A percentile compares a stretch with the other conserved stretches of the same genome.
Evolutionary conservation across 2,329 filamentous ascomycete genomes (phyloP).

Genomic region (Polychaeton citri): DNA sequence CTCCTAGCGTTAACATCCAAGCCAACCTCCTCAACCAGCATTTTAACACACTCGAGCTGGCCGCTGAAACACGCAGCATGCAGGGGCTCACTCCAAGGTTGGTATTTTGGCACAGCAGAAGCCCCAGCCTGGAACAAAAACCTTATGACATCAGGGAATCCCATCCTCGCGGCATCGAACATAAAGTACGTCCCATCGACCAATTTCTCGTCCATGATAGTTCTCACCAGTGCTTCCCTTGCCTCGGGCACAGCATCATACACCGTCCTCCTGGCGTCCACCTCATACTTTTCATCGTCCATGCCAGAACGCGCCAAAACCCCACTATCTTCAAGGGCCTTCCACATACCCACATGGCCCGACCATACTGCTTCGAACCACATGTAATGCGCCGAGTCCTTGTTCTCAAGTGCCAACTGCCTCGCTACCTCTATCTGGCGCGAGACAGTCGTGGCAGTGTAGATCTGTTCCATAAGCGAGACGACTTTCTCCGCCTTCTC

Average conservation of each 20-base stretch:
- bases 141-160: slow-evolving; percentile 2
- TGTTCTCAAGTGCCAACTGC: slow-evolving; percentile 2
- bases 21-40: slow-evolving; percentile 1
- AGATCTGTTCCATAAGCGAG: no score
- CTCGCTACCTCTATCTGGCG: slow-evolving; percentile 2
- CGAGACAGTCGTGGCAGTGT: no score
- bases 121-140: slow-evolving; percentile 4
- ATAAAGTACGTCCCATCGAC: slow-evolving; percentile 1
- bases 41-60: slow-evolving; percentile 3
- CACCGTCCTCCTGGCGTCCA: background rate
- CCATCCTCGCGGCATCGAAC: slow-evolving; percentile 4
- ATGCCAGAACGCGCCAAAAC: background rate
- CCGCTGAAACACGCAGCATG: slow-evolving; percentile 7
- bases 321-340: slow-evolving; percentile 2
- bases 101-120: background rate
- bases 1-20: slow-evolving; percentile 5
- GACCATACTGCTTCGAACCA: slow-evolving; percentile 4
- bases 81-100: slow-evolving; percentile 1
- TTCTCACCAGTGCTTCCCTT: slow-evolving; percentile 1
- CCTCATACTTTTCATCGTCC: background rate
- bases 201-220: slow-evolving; percentile 1
- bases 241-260: background rate
- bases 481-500: no score
- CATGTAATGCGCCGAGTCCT: slow-evolving; percentile 3
- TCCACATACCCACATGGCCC: slow-evolving; percentile 3